Percentiles rank a stretch among this genome's conserved stretches.
Conservation (phyloP, 2,329 filamentous ascomycete species). For the Beauveria sp. region DNA sequence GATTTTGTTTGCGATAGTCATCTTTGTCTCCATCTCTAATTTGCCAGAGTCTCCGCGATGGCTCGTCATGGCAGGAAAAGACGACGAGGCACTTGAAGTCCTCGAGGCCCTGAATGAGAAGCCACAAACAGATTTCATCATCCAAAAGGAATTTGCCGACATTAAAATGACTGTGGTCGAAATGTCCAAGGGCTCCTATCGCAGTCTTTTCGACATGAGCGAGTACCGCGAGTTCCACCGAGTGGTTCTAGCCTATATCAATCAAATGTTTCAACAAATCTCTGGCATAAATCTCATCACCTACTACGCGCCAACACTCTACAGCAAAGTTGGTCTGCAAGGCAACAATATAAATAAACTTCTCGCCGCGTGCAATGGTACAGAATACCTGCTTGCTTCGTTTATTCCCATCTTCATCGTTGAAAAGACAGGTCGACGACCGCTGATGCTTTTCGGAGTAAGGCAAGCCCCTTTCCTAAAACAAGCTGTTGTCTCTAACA, state of each 20-base stretch:
- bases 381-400: slow-evolving; percentile 19
- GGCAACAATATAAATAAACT: slow-evolving; percentile 10
- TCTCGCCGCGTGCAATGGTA: slow-evolving; percentile 12
- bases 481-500: neutral
- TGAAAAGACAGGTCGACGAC: slow-evolving; percentile 4
- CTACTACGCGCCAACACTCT: slow-evolving; percentile 19
- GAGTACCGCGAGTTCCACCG: slow-evolving; percentile 50
- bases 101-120: slow-evolving; percentile 24
- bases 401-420: slow-evolving; percentile 9
- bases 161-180: slow-evolving; percentile 9
- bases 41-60: slow-evolving; percentile 26
- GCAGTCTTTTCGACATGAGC: slow-evolving; percentile 51
- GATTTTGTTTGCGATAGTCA: slow-evolving; percentile 14
- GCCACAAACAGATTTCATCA: neutral
- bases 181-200: slow-evolving; percentile 41
- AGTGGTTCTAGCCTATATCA: slow-evolving; percentile 46
- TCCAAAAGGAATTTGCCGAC: slow-evolving; percentile 3
- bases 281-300: slow-evolving; percentile 23
- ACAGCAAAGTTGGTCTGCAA: slow-evolving; percentile 12
- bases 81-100: slow-evolving; percentile 38
- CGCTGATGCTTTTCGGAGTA: slow-evolving; percentile 9
- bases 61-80: slow-evolving; percentile 22
- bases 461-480: neutral
- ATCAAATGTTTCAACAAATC: slow-evolving; percentile 43
- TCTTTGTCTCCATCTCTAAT: slow-evolving; percentile 9